Base-by-base conservation (phyloP, 2,329 filamentous ascomycete genomes). In the Neocucurbitaria cava region DNA sequence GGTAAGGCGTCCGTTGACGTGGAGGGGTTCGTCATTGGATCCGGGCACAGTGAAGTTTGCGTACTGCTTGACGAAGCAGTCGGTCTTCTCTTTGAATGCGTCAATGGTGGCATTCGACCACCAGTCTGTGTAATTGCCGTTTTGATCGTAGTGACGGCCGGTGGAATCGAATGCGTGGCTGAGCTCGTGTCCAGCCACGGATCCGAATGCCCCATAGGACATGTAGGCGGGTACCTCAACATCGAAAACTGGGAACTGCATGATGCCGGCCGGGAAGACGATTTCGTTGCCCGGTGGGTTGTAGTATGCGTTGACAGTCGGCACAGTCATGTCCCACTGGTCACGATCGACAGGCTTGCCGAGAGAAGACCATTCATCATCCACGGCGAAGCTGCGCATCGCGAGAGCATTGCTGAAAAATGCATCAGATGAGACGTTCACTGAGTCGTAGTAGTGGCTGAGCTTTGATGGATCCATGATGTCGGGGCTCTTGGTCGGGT, bases 11-110 rank as follows among this genome's bases (percentile, higher is more conserved):
- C 88, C 88, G 54, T 89, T 86, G 50, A 90, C 83, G 56, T 87
- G 82, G 0, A 88, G 76, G 3, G 81, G 77, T 56, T 85, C 82
- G 1, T 79, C 83, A 33, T 87, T 80, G 10, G 84, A 79, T 0
- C 83, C 84, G 0, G 79, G 77, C 11, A 89, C 79, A 0, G 83
- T 85, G 67, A 83, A 89, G 30, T 87, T 82, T 52, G 76, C 74
- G 68, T 89, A 90, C 73, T 90, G 87, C n/a, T 88, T 77, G 2
- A 89, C 77, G 55, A 91, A 89, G 72, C 88, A 91, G 56, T 87
- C 75, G 0, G 86, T 81, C 41, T 83, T 83, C 48, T 85, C 75
- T 48, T 83, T 72, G 67, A 89, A 91, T 1, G 78, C 83, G 4
- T 79, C 66, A 3, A 87, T 78, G 1, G 87, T 89, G 31, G 76